phyloP scores from a whole-genome alignment of 352 stramenopile genomes.

The Phytophthora pinifolia region DNA sequence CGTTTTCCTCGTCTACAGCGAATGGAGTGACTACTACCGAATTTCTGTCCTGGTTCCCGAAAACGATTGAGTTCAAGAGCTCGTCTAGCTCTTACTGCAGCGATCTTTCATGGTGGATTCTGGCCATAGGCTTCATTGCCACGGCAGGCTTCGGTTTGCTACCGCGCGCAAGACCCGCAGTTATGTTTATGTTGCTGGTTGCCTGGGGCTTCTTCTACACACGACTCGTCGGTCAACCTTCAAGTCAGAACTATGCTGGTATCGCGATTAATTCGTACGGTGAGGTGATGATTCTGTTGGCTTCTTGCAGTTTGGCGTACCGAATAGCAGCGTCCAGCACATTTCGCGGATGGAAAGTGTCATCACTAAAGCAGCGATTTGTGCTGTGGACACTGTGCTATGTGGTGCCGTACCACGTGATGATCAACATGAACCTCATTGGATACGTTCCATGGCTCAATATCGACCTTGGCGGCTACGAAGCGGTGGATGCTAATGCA shows the following conservation, averaged over 20 bases:
- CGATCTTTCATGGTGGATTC: slow-evolving; percentile 77
- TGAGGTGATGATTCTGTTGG: slow-evolving; percentile 68
- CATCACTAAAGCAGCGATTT: slow-evolving; percentile 33
- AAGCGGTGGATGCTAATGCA: slow-evolving; percentile 39
- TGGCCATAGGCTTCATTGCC: slow-evolving; percentile 38
- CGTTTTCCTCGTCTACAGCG: slow-evolving; percentile 46
- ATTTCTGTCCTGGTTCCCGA: slow-evolving; percentile 80
- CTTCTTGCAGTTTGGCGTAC: slow-evolving; percentile 47
- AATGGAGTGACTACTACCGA: slow-evolving; percentile 52
- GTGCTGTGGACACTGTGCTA: slow-evolving; percentile 67
- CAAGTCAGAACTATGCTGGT: slow-evolving; percentile 54
- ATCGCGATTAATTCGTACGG: slow-evolving; percentile 54
- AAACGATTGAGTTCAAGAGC: slow-evolving; percentile 74
- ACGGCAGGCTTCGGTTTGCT: slow-evolving; percentile 55
- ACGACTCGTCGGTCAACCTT: slow-evolving; percentile 57
- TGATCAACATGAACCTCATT: slow-evolving; percentile 80
- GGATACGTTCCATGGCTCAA: slow-evolving; percentile 76
- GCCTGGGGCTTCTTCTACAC: slow-evolving; percentile 79
- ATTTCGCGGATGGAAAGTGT: slow-evolving; percentile 44
- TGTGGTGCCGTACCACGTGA: slow-evolving; percentile 62
- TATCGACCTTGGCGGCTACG: slow-evolving; percentile 66
- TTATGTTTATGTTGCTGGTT: slow-evolving; percentile 60
- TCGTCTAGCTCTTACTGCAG: slow-evolving; percentile 54
- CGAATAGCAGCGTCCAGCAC: slow-evolving; percentile 41
- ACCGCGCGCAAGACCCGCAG: slow-evolving; percentile 33